Base-by-base conservation (phyloP, 805 yeast species). In the Clavispora asparagi region DNA sequence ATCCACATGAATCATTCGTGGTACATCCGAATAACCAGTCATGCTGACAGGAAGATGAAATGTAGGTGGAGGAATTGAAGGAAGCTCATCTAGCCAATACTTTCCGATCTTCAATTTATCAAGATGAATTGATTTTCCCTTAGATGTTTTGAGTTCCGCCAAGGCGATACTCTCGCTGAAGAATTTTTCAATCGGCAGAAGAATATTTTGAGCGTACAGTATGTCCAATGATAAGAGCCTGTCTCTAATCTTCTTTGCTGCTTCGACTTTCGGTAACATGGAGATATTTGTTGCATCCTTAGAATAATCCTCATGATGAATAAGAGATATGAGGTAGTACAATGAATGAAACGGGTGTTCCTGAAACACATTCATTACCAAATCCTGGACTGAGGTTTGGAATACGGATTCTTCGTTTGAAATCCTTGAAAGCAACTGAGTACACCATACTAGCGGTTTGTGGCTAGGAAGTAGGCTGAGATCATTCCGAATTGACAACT, bases 381-480 rank as follows among this genome's bases (percentile, higher is more conserved):
- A 61, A 1, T 59, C 53, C 31, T 74, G 73, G 19, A 90, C 61
- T 1, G 76, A 57, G 2, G 49, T 58, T 56, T 87, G 96, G 55
- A 89, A 90, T 0, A 56, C 58, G 1, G 74, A 60, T 0, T 53
- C 44, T 9, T 78, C 85, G 31, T 64, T 66, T 1, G 78, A 65
- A 13, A 91, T 58, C 45, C 94, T 71, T 0, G 97, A 87, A 3
- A 87, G 72, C 39, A 91, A 71, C 59, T 91, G 98, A 48, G 85
- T 83, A 32, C 83, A 71, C 96, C 97, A 91, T 0, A 89, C 78
- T 6, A 87, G 71, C 44, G 89, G 78, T 54, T 83, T 83, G 57
- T 71, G 70, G 12, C 77, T 70, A 0, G 95, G 85, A 16, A 87
- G 63, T 0, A 42, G 41, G 0, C 57, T 42, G 2, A 84, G 56